Base-by-base conservation (phyloP, 495 filamentous ascomycete species). In the Lasiosphaeria ovina region DNA sequence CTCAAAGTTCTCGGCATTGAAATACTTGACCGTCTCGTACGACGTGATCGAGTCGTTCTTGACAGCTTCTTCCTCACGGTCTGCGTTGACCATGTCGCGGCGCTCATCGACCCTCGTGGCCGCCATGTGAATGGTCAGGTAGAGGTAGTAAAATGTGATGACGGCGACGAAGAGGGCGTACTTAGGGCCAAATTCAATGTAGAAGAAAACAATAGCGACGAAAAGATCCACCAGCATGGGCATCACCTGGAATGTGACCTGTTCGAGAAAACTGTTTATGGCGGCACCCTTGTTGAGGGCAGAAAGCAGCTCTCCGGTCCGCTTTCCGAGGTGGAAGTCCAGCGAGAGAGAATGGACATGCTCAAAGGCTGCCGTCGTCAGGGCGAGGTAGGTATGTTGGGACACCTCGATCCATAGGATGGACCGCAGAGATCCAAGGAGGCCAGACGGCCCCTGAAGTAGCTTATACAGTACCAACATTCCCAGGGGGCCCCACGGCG, bases 21-120 rank as follows among this genome's bases (percentile, higher is more conserved):
- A 98, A 69, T 98, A 98, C 72, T 98, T 98, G 67, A 98, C 94
- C 32, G 94, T 98, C 73, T 98, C 94, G 71, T 98, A 98, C 10
- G 92, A 94, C 40, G 92, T 87, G 83, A 98, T 95, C 0, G 94
- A 97, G 69, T 98, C 95, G 65, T 97, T 97, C 77, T 97, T 98
- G 54, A 97, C 92, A 3, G 94, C 95, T 68, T 97, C 93, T 76
- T 97, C 91, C 73, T 97, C 91, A 54, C 95, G 83, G 58, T 91
- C 90, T 12, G 92, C 89, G 68, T 97, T 97, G 57, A 92, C 91
- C 90, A 97, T 97, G 64, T 93, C 85, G 56, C 94, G 81, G 64
- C 93, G 83, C 62, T 96, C 91, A 69, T 93, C 90, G 11, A 91
- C 89, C 65, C 94, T 82, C 85, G 91, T 96, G 62, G 93, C 88